Base-by-base conservation (phyloP, 1,284 basidiomycete genomes). In the Phellopilus nigrolimitatus region DNA sequence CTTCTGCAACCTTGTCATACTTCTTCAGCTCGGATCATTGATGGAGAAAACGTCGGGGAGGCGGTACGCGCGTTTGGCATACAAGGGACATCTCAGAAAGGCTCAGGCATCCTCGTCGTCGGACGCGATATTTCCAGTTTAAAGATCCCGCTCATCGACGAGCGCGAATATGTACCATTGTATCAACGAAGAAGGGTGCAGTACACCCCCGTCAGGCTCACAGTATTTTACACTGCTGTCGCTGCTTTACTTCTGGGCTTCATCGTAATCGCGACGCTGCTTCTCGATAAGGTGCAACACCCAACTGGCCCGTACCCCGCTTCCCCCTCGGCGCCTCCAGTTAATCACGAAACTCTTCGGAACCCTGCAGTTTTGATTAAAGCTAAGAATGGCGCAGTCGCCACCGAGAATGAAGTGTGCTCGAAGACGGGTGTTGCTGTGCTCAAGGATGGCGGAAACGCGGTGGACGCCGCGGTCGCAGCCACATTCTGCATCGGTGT, bases 381-480 rank as follows among this genome's bases (percentile, higher is more conserved):
- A 54, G 92, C 86, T 0, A 71, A 73, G 22, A 70, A 84, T 60
- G 94, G 89, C 3, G 93, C 91, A 1, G 92, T 97, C 15, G 91
- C 94, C 1, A 77, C 84, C 38, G 94, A 97, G 71, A 90, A 94
- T 65, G 74, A 75, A 56, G 71, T 82, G 17, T 97, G 94, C 66
- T 94, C 91, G 4, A 69, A 88, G 40, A 82, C 95, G 50, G 94
- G 93, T 1, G 79, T 95, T 0, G 68, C 80, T 8, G 74, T 84
- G 6, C 62, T 95, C 56, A 84, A 84, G 65, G 79, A 83, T 5
- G 92, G 91, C 27, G 95, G 95, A 13, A 94, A 90, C 57, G 95
- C 95, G 0, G 82, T 95, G 8, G 95, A 98, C 61, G 87, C 94
- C 1, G 86, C 84, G 0, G 80, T 97, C 47, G 82, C 84, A 33